Evolutionary conservation across 495 filamentous ascomycete species (phyloP), one percentile per base, ranked within the genome.

Genomic region (Penicillium canariense): DNA sequence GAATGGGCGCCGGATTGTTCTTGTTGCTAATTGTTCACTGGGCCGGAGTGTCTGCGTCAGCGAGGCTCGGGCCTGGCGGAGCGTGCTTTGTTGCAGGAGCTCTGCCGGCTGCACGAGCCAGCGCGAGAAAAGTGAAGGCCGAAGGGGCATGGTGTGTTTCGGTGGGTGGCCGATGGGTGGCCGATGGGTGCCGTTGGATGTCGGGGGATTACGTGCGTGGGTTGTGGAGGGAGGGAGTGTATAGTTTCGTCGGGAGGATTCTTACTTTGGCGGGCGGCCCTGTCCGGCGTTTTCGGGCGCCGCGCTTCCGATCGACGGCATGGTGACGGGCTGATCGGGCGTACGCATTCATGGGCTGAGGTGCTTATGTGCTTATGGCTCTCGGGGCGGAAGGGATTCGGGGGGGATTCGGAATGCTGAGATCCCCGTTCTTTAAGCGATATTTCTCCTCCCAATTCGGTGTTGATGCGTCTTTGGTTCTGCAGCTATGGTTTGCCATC

Each of bases 71-170:
- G 44, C 34, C 30, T 34, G 20, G 43, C 38, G 56, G 11, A 53
- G 20, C 12, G 52, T 25, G 44, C 32, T 12, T 27, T 20, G 47
- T 44, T 58, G 51, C n/a, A 64, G 45, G 32, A 63, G 45, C 50
- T 52, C 40, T 12, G 54, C 28, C 6, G 64, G 34, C 1, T 59
- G 58, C 23, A 58, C 54, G 45, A 68, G 30, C 67, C 65, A 69
- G 48, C 62, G 60, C 26, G 63, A 61, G 18, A 65, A 22, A n/a
- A 63, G 48, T 7, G 52, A 28, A 12, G 54, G 51, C 15, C 59
- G 61, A 11, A 64, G 28, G 4, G 55, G 39, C 67, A 70, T 70
- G 23, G 14, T 48, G n/a, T 18, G 5, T 2, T 2, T 5, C 18
- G 15, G n/a, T 48, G 26, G 14, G 18, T 31, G 9, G 15, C 12